Conservation (phyloP, 2,329 filamentous ascomycete genomes). For the Xylariaceae sp. region DNA sequence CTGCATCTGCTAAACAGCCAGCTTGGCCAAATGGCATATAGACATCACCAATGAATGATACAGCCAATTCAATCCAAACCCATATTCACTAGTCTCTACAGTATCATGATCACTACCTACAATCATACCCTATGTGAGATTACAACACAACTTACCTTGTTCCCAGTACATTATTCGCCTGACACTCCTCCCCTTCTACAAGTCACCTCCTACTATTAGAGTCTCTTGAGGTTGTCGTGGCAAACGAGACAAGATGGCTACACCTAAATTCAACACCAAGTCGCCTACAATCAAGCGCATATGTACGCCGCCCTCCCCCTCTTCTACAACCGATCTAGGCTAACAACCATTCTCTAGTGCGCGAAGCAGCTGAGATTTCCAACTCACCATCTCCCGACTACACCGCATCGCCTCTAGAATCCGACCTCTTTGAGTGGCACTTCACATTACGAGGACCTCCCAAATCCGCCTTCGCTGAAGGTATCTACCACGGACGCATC, state of each 20-base stretch:
- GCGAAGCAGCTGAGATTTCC: conserved; percentile 88
- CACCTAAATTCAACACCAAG: conserved; percentile 70
- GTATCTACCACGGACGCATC: conserved; percentile 96
- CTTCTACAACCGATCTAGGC: background rate
- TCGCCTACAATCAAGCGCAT: conserved; percentile 87
- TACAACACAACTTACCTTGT: background rate
- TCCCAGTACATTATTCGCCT: background rate
- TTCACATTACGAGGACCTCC: conserved; percentile 95
- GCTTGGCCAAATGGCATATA: conserved; percentile 2
- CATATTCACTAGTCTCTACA: too few relatives aligned
- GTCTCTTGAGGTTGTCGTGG: background rate
- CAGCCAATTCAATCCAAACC: too few relatives aligned
- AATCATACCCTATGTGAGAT: background rate
- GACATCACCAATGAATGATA: background rate
- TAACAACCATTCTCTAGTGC: conserved; percentile 60
- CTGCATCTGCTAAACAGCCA: background rate
- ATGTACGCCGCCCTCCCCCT: conserved; percentile 56
- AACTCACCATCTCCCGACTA: conserved; percentile 83
- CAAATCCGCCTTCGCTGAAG: conserved; percentile 76
- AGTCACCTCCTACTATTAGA: background rate
- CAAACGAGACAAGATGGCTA: conserved; percentile 46
- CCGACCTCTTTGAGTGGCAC: conserved; percentile 97
- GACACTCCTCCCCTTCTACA: background rate
- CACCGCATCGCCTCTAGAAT: conserved; percentile 82
- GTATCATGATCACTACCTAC: background rate